Evolutionary conservation across 768 basidiomycete genomes (phyloP).

Genomic region (Lyophyllum semitale): DNA sequence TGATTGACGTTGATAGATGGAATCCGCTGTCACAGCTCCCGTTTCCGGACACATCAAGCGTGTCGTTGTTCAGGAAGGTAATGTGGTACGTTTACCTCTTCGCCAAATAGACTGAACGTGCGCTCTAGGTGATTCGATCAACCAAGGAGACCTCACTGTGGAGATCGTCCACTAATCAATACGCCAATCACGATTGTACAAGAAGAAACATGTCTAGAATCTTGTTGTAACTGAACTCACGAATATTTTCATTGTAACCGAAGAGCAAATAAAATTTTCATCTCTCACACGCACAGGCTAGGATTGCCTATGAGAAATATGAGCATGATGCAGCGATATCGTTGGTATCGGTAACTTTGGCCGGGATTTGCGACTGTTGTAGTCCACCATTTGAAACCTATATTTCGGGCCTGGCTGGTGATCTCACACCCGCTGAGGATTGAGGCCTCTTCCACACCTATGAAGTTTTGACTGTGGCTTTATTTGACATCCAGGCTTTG

Average conservation of each 20-base stretch:
- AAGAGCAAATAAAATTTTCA: conserved; percentile 1
- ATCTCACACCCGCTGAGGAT: too few species aligned
- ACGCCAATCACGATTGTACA: conserved; percentile 1
- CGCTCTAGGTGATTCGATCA: conserved; percentile 82
- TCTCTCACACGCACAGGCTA: background rate
- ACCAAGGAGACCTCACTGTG: conserved; percentile 88
- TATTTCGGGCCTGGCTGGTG: too few species aligned
- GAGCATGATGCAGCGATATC: too few species aligned
- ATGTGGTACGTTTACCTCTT: conserved; percentile 14
- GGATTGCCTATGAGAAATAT: too few species aligned
- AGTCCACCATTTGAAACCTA: too few species aligned
- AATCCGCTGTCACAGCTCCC: conserved; percentile 93
- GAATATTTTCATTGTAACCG: too few species aligned
- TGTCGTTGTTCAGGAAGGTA: conserved; percentile 87
- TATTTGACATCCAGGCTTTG: background rate
- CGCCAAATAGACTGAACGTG: background rate
- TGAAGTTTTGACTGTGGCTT: background rate
- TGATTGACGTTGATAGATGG: conserved; percentile 69
- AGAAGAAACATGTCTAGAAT: conserved; percentile 4
- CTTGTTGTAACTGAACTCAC: conserved; percentile 6
- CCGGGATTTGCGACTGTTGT: too few species aligned
- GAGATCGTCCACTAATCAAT: conserved; percentile 66
- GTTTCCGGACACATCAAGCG: conserved; percentile 97
- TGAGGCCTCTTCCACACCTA: too few species aligned
- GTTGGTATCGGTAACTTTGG: background rate